A percentile compares a stretch with the other conserved stretches of the same genome.
Conservation (phyloP, 2,329 filamentous ascomycete genomes). For the Claviceps spartinae region DNA sequence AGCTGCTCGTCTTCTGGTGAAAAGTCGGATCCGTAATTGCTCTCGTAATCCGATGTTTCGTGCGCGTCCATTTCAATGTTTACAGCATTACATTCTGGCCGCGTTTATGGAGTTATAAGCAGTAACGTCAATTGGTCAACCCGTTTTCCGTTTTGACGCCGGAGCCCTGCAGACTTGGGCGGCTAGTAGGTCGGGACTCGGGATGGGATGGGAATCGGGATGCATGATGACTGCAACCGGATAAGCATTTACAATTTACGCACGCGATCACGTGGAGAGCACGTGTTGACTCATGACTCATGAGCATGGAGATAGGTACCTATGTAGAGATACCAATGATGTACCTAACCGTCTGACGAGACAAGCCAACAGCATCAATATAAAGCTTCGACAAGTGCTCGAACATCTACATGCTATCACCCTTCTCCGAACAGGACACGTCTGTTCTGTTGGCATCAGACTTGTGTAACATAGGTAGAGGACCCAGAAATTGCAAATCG, state of each 20-base stretch:
- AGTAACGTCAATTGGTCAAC: neutral
- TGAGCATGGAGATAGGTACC: too few relatives aligned
- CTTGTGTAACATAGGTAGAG: too few relatives aligned
- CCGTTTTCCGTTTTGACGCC: neutral
- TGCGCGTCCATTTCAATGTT: constrained; percentile 3
- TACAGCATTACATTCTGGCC: neutral
- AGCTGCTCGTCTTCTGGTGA: constrained; percentile 32
- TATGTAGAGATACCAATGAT: too few relatives aligned
- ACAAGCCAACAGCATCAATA: too few relatives aligned
- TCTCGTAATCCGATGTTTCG: constrained; percentile 14
- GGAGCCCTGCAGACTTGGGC: neutral
- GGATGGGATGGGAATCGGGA: neutral
- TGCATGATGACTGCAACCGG: neutral
- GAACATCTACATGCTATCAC: too few relatives aligned
- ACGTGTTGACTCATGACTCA: too few relatives aligned
- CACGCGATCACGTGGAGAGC: neutral
- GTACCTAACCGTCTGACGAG: too few relatives aligned
- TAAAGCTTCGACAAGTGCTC: too few relatives aligned
- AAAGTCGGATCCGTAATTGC: constrained; percentile 34
- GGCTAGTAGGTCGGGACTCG: neutral
- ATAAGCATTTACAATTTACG: too few relatives aligned
- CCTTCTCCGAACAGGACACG: too few relatives aligned
- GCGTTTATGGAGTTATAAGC: neutral
- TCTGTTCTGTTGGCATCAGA: too few relatives aligned
- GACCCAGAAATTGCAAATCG: too few relatives aligned